phyloP scores from a whole-genome alignment of 2,329 filamentous ascomycete species.

The Apiospora rasikravindrae region DNA sequence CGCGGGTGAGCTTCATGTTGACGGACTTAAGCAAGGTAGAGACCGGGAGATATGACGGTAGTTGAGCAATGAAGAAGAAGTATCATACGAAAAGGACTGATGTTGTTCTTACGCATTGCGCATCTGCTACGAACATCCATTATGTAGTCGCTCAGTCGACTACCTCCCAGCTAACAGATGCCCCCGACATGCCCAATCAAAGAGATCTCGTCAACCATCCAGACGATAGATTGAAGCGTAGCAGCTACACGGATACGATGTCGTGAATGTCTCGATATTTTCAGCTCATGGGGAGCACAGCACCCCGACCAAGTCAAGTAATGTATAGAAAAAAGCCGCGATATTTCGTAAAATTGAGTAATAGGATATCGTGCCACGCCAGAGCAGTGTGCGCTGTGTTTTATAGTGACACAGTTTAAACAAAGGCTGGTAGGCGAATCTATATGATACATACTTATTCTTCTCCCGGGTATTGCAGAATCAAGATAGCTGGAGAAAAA shows the following conservation, averaged over 20 bases:
- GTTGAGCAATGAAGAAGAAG: background rate
- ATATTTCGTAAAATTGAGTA: background rate
- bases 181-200: background rate
- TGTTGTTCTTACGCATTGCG: background rate
- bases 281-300: background rate
- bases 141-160: background rate
- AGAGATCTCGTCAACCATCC: background rate
- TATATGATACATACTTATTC: background rate
- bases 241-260: background rate
- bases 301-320: background rate
- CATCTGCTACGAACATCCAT: background rate
- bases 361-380: background rate
- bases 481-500: background rate
- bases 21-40: background rate
- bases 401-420: background rate
- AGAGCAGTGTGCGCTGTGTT: background rate
- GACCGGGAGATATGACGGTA: background rate
- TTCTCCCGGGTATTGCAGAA: background rate
- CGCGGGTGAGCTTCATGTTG: background rate
- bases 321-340: background rate
- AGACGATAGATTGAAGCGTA: background rate
- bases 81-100: background rate
- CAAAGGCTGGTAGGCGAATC: background rate
- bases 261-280: background rate
- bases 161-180: background rate